A percentile compares a stretch with the other conserved stretches of the same genome.
Conservation (phyloP, 164 flowering plant genomes). For the Vitis cinerea region DNA sequence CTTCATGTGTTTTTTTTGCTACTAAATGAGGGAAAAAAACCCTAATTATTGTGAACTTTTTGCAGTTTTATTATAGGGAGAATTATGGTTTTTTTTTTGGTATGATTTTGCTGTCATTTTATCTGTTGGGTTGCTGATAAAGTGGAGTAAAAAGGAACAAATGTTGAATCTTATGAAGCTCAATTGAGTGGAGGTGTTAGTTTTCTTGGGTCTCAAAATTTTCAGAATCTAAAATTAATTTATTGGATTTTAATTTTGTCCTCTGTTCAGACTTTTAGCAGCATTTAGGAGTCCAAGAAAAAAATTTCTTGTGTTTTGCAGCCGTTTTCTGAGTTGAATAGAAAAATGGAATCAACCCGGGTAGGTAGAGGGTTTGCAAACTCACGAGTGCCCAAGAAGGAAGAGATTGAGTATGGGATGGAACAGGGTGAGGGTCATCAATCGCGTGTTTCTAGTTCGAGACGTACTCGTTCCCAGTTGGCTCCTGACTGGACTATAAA, state of each 20-base stretch:
- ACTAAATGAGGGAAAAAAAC: too few relatives aligned
- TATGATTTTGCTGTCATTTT: too few relatives aligned
- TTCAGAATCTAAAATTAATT: too few relatives aligned
- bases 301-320: background rate
- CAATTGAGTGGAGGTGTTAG: background rate
- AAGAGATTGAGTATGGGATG: background rate
- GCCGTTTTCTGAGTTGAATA: background rate
- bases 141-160: background rate
- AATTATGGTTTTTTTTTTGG: too few relatives aligned
- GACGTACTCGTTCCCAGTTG: constrained; percentile 55
- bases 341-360: constrained; percentile 1
- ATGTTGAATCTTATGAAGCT: background rate
- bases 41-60: too few relatives aligned
- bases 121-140: too few relatives aligned
- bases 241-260: too few relatives aligned
- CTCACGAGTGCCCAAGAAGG: background rate
- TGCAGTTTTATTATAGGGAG: too few relatives aligned
- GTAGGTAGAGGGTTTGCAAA: background rate
- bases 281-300: background rate
- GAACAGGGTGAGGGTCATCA: background rate
- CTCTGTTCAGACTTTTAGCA: too few relatives aligned
- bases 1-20: too few relatives aligned
- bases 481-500: constrained; percentile 48
- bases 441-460: constrained; percentile 13
- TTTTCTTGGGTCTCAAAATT: background rate